phyloP scores from a whole-genome alignment of 1,284 basidiomycete genomes.

The Anthracocystis walkeri region DNA sequence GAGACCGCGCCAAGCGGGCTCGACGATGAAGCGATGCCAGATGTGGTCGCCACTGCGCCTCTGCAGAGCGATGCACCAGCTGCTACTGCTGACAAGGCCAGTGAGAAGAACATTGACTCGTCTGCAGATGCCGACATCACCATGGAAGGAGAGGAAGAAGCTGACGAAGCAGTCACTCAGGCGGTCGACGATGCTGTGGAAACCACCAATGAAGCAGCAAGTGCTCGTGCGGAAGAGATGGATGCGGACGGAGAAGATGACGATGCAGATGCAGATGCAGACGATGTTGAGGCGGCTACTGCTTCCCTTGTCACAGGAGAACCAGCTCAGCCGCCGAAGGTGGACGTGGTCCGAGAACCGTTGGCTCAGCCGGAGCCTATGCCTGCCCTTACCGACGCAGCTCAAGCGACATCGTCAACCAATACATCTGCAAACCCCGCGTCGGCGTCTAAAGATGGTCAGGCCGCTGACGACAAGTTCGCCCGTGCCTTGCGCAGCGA shows the following conservation, averaged over 20 bases:
- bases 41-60: background rate
- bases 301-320: slow-evolving; percentile 47
- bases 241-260: slow-evolving; percentile 53
- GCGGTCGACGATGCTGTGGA: slow-evolving; percentile 58
- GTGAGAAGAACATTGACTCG: background rate
- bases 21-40: slow-evolving; percentile 34
- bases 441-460: background rate
- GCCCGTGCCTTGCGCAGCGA: slow-evolving; percentile 31
- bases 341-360: slow-evolving; percentile 51
- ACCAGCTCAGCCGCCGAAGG: slow-evolving; percentile 37
- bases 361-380: slow-evolving; percentile 37
- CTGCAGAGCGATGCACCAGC: background rate
- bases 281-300: slow-evolving; percentile 52
- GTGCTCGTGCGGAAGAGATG: slow-evolving; percentile 42
- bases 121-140: slow-evolving; percentile 19
- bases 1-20: slow-evolving; percentile 1
- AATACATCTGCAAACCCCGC: slow-evolving; percentile 3
- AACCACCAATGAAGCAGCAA: slow-evolving; percentile 52
- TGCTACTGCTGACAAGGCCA: background rate
- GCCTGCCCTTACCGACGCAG: slow-evolving; percentile 35
- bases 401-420: slow-evolving; percentile 1
- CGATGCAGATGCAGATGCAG: slow-evolving; percentile 53
- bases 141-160: slow-evolving; percentile 57
- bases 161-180: slow-evolving; percentile 53
- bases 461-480: slow-evolving; percentile 9